A percentile compares a stretch with the other conserved stretches of the same genome.
These are phyloP conservation scores for Russula sp. DNA, from an alignment of 768 basidiomycete genomes.

Conservation along the genomic window DNA sequence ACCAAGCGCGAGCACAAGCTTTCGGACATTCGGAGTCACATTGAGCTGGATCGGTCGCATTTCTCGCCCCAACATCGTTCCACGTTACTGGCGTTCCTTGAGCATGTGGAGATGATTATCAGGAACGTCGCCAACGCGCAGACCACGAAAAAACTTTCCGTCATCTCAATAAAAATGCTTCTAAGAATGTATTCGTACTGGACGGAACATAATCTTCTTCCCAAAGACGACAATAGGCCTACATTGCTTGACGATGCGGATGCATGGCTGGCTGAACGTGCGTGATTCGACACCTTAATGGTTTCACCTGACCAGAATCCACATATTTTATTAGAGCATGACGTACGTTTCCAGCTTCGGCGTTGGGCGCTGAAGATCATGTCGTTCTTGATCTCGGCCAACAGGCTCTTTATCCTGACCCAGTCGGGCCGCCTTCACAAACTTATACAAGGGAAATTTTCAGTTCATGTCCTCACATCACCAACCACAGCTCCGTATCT, in stretches of 20 bases:
- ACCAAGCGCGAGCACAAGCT: not conserved
- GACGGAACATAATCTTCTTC: not conserved
- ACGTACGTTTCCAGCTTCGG: not conserved
- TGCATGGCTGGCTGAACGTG: not conserved
- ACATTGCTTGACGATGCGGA: not conserved
- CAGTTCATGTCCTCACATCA: not conserved
- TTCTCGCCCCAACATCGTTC: not conserved
- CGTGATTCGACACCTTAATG: not conserved
- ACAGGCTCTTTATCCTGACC: not conserved
- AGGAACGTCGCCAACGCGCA: not conserved
- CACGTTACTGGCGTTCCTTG: not conserved
- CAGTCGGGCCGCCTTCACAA: not conserved
- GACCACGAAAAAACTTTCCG: not conserved
- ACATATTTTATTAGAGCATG: not conserved
- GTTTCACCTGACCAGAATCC: not conserved
- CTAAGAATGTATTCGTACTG: not conserved
- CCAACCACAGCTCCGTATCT: not conserved
- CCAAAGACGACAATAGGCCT: not conserved
- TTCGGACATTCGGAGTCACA: not conserved
- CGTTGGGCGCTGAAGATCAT: not conserved
- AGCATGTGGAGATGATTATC: not conserved
- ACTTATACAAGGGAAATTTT: not conserved
- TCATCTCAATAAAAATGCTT: not conserved
- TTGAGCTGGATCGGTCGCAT: not conserved
- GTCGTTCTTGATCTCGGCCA: not conserved